Conservation (phyloP, 768 basidiomycete species). For the Auricularia sp. region DNA sequence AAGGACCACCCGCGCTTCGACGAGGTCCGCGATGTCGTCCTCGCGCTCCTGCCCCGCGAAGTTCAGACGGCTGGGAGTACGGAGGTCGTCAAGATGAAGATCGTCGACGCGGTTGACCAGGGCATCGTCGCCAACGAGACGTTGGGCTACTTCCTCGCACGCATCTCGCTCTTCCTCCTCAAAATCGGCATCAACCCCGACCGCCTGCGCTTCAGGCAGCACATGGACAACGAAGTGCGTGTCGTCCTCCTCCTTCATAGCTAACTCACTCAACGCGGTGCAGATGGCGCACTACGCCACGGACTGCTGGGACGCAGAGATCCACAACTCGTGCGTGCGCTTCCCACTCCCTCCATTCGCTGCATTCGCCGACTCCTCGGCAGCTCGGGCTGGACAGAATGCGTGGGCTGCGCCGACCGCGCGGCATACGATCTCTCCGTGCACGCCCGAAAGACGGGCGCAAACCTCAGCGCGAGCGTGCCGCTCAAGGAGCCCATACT, state of each 20-base stretch:
- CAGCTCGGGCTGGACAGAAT: slow-evolving; percentile 92
- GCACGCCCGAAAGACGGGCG: slow-evolving; percentile 75
- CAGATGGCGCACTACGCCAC: slow-evolving; percentile 96
- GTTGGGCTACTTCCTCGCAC: slow-evolving; percentile 91
- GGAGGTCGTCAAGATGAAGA: slow-evolving; percentile 49
- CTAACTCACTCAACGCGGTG: no score
- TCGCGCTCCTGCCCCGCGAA: slow-evolving; percentile 71
- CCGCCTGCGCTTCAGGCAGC: slow-evolving; percentile 88
- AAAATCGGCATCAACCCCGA: slow-evolving; percentile 82
- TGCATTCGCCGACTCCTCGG: no score
- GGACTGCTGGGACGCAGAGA: slow-evolving; percentile 99
- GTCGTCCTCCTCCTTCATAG: no score
- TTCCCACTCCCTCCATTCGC: no score
- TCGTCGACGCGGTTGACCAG: slow-evolving; percentile 82
- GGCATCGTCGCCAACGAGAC: slow-evolving; percentile 94
- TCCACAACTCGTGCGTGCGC: slow-evolving; percentile 42
- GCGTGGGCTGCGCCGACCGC: slow-evolving; percentile 97
- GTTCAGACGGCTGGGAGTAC: slow-evolving; percentile 68
- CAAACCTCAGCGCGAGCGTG: slow-evolving; percentile 76
- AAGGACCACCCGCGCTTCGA: slow-evolving; percentile 79
- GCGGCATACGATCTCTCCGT: slow-evolving; percentile 94
- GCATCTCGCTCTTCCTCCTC: slow-evolving; percentile 80
- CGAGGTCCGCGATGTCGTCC: slow-evolving; percentile 64
- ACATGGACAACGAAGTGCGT: slow-evolving; percentile 78
- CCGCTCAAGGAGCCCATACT: slow-evolving; percentile 77